Conservation (phyloP, 441 rosid genomes). For the Cnidoscolus chayamansa region DNA sequence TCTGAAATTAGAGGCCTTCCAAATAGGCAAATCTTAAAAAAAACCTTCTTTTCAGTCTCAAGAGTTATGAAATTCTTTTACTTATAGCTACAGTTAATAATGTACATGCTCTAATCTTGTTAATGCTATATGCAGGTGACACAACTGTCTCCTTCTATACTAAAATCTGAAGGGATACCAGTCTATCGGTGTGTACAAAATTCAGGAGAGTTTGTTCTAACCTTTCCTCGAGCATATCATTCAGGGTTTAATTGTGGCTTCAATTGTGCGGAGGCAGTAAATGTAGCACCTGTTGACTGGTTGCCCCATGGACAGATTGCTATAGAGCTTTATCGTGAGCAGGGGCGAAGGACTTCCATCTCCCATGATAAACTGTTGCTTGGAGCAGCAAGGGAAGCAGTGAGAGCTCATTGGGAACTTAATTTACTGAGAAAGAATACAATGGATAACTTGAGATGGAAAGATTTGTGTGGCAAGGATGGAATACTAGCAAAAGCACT, state of each 20-base stretch:
- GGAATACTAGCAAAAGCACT: constrained; percentile 81
- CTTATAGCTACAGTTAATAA: background rate
- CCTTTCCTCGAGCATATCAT: constrained; percentile 99
- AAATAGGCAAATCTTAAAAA: background rate
- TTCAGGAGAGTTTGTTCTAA: constrained; percentile 93
- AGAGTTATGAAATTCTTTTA: background rate
- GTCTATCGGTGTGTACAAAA: constrained; percentile 88
- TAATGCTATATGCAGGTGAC: constrained; percentile 65
- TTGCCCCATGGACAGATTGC: constrained; percentile 96
- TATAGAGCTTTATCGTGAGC: constrained; percentile 79
- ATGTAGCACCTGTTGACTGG: constrained; percentile 99
- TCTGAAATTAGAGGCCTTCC: background rate
- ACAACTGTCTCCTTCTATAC: constrained; percentile 91
- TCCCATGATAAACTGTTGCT: constrained; percentile 97
- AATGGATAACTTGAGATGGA: constrained; percentile 81
- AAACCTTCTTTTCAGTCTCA: background rate
- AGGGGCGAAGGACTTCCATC: constrained; percentile 92
- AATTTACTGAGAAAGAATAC: constrained; percentile 78
- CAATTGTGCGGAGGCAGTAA: constrained; percentile 99
- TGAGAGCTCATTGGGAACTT: constrained; percentile 95
- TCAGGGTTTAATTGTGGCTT: constrained; percentile 95
- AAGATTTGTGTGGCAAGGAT: constrained; percentile 75
- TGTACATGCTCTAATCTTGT: constrained; percentile 13
- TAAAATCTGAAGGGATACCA: constrained; percentile 88
- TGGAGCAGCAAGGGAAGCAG: constrained; percentile 99